phyloP scores from a whole-genome alignment of 108 stramenopile genomes.

The Cyclotella kingstonii region DNA sequence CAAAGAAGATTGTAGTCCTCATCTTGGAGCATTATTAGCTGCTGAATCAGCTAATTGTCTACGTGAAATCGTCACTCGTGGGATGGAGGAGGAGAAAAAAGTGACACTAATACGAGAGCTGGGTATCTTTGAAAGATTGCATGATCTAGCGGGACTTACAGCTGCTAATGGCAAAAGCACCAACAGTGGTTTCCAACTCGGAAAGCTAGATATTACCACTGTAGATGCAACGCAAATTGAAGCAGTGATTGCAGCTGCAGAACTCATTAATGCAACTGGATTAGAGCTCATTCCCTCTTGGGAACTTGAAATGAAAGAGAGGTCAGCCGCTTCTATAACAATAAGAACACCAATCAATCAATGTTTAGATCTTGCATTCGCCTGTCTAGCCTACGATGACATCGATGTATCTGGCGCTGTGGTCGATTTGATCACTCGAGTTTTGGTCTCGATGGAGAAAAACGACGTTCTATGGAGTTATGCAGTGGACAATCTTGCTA shows the following conservation, averaged over 20 bases:
- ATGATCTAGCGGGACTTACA: conserved; percentile 28
- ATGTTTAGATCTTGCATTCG: conserved; percentile 42
- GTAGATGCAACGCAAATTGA: conserved; percentile 39
- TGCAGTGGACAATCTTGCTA: conserved; percentile 11
- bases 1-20: conserved; percentile 27
- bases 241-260: conserved; percentile 63
- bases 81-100: conserved; percentile 64
- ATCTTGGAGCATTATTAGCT: conserved; percentile 29
- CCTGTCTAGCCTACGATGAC: conserved; percentile 68
- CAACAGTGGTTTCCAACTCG: conserved; percentile 10
- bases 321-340: conserved; percentile 8
- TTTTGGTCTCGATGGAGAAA: conserved; percentile 20
- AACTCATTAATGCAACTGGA: conserved; percentile 58
- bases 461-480: conserved; percentile 18
- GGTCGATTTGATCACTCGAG: conserved; percentile 42
- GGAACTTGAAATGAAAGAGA: conserved; percentile 2
- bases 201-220: conserved; percentile 7
- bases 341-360: conserved; percentile 35
- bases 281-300: conserved; percentile 45
- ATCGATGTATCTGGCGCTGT: conserved; percentile 83
- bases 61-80: conserved; percentile 54
- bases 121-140: conserved; percentile 35
- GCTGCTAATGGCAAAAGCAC: conserved; percentile 29
- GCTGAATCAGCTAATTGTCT: conserved; percentile 52
- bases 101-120: conserved; percentile 39